Evolutionary conservation across 345 rosid species (phyloP), one percentile per base, ranked within the genome.

Genomic region (Camelina laxa): DNA sequence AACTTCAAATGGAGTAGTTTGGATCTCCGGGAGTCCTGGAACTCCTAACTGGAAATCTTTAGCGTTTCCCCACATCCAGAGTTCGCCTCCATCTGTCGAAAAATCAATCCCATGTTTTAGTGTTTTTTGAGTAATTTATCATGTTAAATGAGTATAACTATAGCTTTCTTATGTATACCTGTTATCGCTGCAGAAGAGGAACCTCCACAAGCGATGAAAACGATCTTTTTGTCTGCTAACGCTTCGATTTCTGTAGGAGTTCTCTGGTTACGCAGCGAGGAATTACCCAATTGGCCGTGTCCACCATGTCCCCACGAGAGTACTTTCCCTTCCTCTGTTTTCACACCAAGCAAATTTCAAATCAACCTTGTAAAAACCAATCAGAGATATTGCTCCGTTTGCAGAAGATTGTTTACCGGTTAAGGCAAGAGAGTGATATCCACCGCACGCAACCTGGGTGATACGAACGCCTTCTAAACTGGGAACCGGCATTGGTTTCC

Each of bases 291-390:
- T 73, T 95, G 99, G 69, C 97, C 97, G 73, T 84, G 92, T 61
- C 97, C 98, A 66, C 97, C 98, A 48, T 87, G 92, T 12, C 99
- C 99, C 97, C 97, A 90, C 4, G 99, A 92, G 70, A 90, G 85
- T 60, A 95, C 92, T 80, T 83, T 89, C 49, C 97, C 91, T 38
- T 95, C 88, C 69, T 87, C 97, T 91, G 81, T 80, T 73, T 53
- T 56, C 59, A 80, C 45, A 67, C 69, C 66, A 5, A 77, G 70
- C 14, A 60, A 73, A 56, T 7, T 49, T 61, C 48, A 68, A 56
- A 42, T 44, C 35, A 67, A 47, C 10, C 0, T 19, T 15, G 36
- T 73, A 44, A 3, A 36, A 61, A 61, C 60, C 5, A 7, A 64
- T 39, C 24, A 70, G 38, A 64, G 31, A 39, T 21, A 3, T 56